phyloP scores from a whole-genome alignment of 1,284 basidiomycete genomes.

The Ustilago vetiveriae region DNA sequence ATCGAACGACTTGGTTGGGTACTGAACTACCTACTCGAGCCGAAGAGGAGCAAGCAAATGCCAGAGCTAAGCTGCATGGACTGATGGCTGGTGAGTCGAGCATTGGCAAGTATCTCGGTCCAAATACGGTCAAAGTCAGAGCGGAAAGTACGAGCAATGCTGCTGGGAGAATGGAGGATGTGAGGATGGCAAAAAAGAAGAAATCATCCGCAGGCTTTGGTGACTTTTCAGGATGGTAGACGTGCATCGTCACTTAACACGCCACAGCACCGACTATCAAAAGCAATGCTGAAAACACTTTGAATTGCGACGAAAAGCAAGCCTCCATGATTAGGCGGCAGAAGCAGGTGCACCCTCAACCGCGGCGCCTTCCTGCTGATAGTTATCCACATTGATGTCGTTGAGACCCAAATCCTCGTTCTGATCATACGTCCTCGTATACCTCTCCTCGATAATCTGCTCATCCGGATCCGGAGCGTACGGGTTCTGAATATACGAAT shows the following conservation, averaged over 20 bases:
- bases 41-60: not conserved
- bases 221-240: constrained; percentile 59
- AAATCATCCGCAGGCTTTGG: constrained; percentile 45
- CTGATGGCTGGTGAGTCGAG: constrained; percentile 5
- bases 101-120: constrained; percentile 39
- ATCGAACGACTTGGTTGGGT: constrained; percentile 63
- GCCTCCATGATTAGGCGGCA: not conserved
- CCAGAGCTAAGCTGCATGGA: not conserved
- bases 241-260: not conserved
- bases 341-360: not conserved
- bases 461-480: constrained; percentile 73
- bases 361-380: constrained; percentile 21
- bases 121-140: too few relatives aligned
- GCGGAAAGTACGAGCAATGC: too few relatives aligned
- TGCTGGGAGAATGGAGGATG: not conserved
- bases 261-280: not conserved
- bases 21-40: constrained; percentile 18
- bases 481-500: constrained; percentile 94
- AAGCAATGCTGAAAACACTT: too few relatives aligned
- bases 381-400: constrained; percentile 81
- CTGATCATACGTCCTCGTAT: constrained; percentile 86
- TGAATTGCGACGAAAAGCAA: too few relatives aligned
- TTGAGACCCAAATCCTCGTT: constrained; percentile 96
- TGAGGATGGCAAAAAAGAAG: constrained; percentile 12
- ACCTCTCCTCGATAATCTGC: constrained; percentile 73